Evolutionary conservation across 2,329 filamentous ascomycete species (phyloP), one percentile per base, ranked within the genome.

Genomic region (Penicillium crustosum): DNA sequence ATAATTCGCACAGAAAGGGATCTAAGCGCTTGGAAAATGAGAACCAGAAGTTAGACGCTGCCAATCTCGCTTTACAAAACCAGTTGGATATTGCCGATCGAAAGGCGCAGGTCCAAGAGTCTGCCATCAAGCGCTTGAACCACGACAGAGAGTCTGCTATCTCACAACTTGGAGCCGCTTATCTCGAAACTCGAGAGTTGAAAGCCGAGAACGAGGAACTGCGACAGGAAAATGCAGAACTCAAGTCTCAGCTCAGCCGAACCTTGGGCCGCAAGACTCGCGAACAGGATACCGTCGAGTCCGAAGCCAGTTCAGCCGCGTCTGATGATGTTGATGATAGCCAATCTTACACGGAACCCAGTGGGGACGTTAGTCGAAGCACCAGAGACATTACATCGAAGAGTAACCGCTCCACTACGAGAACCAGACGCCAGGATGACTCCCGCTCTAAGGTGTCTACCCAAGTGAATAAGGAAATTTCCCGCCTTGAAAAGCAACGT

Each of bases 71-170:
- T 17, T 71, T 86, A 27, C 81, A 85, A 61, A 81, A 82, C 25
- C 81, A 81, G 52, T 72, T 86, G 4, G 81, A 85, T 51, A 76
- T 81, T 49, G 75, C 81, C 17, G 81, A 84, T 59, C 81, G 83
- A 42, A 85, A 85, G 69, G 69, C 77, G 3, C 78, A 81, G 21
- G 76, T 82, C 5, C 75, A 81, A 23, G 83, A 86, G 43, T 79
- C 82, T 39, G 78, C 81, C 6, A 77, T 84, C 56, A 82, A 82
- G 66, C 80, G 81, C 17, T 68, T 85, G 41, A 82, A 76, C 19
- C 77, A 81, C 38, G 85, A 87, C 63, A 79, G 83, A 36, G 83
- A 86, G 63, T 80, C 80, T 55, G 79, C 85, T 38, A 77, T 84
- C n/a, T 79, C 78, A 23, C 83, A 86, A 60, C 72, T 86, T 21